phyloP scores from a whole-genome alignment of 768 basidiomycete species.

The Boletus insuetus region DNA sequence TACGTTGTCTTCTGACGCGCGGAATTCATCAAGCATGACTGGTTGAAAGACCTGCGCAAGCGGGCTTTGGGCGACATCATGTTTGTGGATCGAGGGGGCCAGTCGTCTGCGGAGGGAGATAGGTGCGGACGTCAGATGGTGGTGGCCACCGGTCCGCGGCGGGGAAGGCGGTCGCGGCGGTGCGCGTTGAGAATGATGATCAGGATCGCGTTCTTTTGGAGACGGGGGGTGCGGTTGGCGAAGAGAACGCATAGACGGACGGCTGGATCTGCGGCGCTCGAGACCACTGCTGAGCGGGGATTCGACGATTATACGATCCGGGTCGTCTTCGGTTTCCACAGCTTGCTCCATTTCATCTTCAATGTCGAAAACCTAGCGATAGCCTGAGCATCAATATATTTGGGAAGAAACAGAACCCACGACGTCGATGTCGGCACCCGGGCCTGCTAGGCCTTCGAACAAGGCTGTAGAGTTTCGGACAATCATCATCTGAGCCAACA shows the following conservation, averaged over 20 bases:
- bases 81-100: conserved; percentile 17
- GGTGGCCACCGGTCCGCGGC: conserved; percentile 3
- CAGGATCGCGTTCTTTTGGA: conserved; percentile 18
- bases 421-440: conserved; percentile 69
- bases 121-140: conserved; percentile 15
- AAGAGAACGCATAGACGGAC: conserved; percentile 30
- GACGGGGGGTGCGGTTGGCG: conserved; percentile 17
- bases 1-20: conserved; percentile 34
- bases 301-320: conserved; percentile 14
- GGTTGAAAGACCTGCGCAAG: conserved; percentile 76
- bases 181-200: conserved; percentile 1
- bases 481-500: background rate
- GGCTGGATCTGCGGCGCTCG: conserved; percentile 31
- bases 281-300: conserved; percentile 5
- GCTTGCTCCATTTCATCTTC: conserved; percentile 49
- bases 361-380: conserved; percentile 69
- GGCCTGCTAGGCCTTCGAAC: conserved; percentile 76
- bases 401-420: conserved; percentile 37
- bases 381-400: background rate
- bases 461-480: conserved; percentile 47
- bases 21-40: conserved; percentile 49
- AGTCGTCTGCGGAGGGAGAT: conserved; percentile 19
- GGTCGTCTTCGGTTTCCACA: conserved; percentile 7
- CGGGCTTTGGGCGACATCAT: conserved; percentile 43
- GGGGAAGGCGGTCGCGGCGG: conserved; percentile 5